Base-by-base conservation (phyloP, 2,329 filamentous ascomycete genomes). In the Lasiodiplodia hormozganensis region DNA sequence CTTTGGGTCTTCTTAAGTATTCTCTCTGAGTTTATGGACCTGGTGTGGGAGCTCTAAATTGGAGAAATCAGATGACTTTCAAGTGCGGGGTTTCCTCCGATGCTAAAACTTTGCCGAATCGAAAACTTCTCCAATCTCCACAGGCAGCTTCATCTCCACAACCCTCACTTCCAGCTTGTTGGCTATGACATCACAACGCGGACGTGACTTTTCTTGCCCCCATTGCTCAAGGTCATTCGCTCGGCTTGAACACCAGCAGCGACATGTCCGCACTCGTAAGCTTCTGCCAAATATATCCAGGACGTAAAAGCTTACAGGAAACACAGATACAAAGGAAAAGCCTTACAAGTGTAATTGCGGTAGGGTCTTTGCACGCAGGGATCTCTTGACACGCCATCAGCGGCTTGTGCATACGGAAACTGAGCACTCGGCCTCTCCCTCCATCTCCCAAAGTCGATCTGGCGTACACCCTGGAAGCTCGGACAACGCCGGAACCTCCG, bases 361-460 rank as follows among this genome's bases (percentile, higher is more conserved):
- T 49, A 71, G 73, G 36, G 71, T 73, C 1, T 76, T 76, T 58
- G 75, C 74, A 18, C 72, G 75, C 14, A 74, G 74, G 43, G 75
- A 76, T 65, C 71, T 77, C 6, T 72, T 77, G 31, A 77, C 75
- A 4, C 70, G 75, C 23, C 75, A 76, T 65, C 76, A 75, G 74
- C 74, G 75, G 11, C 72, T 77, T 28, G 70, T 74, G 4, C 70
- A 75, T 16, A 73, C 21, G 47, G n/a, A 62, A 21, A 76, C 70
- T 68, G 70, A 36, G 67, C 52, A 25, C 7, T 23, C 21, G 11
- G 11, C 10, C 8, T 28, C 28, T 28, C 28, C 28, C 28, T 28
- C 28, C 4, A 28, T 28, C 28, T 28, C 28, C 28, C 28, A 28
- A 28, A 4, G 25, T 6, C 25, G 3, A 28, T 28, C 25, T 6